Evolutionary conservation across 352 stramenopile genomes (phyloP), one percentile per base, ranked within the genome.

Genomic region (Pythium rishiriense): DNA sequence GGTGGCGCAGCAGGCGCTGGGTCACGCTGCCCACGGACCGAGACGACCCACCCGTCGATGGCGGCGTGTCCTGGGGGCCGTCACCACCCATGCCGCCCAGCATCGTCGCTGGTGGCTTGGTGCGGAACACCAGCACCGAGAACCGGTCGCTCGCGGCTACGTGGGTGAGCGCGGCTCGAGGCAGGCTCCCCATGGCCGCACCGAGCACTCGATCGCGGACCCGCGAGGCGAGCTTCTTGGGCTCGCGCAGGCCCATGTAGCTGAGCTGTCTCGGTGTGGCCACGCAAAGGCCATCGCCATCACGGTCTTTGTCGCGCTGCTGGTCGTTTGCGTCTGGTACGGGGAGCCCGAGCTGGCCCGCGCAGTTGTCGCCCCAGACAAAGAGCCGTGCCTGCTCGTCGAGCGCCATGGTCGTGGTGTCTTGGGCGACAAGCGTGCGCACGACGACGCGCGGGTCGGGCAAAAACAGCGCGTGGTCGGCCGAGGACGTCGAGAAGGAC

Each of bases 371-470:
- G 22, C 81, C 78, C 78, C 81, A 90, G 0, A 66, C 59, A 25
- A 87, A 87, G 29, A 90, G 48, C 26, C 75, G 72, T 5, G 73
- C 66, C 35, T 80, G 64, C 7, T 83, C 81, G 37, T 90, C 81
- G 11, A 87, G 28, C 2, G 62, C 81, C 31, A 87, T 24, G 1
- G 59, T 69, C 17, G 64, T 48, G 45, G 82, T 73, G 22, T 66
- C 63, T 1, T 68, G 67, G 2, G 73, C 73, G 9, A 68, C 64
- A 43, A 88, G 74, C 4, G 62, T 51, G 0, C 75, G 78, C 26
- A 79, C 57, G 3, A 68, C 42, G 8, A 82, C 73, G 26, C 78
- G 60, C n/a, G 72, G 68, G 37, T 76, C 61, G 42, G 72, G 68
- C 24, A 69, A 39, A 2, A 29, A n/a, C 47, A 62, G 9, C 42